Percentiles rank a stretch among this genome's conserved stretches.
Evolutionary conservation across 192 early-diverging fungal species (phyloP).

Genomic region (Gamsiella multidivaricata): DNA sequence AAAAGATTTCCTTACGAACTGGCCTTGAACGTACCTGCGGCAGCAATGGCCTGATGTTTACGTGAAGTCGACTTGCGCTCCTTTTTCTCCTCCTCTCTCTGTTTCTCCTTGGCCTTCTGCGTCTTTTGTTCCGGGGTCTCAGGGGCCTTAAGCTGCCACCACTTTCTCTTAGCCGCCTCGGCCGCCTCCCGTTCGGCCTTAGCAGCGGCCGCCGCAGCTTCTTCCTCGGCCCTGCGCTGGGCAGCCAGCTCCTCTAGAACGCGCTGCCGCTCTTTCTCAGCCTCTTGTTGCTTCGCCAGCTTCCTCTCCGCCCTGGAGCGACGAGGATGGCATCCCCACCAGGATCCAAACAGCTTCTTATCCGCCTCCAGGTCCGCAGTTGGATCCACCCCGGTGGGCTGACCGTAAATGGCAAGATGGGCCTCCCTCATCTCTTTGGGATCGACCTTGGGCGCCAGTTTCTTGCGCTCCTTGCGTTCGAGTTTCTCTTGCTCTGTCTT

Average conservation of each 20-base stretch:
- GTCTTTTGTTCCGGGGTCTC: conserved; percentile 29
- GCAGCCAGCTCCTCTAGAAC: conserved; percentile 35
- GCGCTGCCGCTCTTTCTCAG: conserved; percentile 30
- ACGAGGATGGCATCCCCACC: conserved; percentile 54
- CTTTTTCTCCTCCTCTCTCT: conserved; percentile 28
- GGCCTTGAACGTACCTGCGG: conserved; percentile 31
- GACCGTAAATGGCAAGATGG: conserved; percentile 33
- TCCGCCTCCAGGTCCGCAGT: conserved; percentile 28
- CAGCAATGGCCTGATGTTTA: conserved; percentile 47
- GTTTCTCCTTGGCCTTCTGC: conserved; percentile 23
- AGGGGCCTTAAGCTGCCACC: conserved; percentile 30
- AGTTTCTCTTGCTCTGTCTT: conserved; percentile 43
- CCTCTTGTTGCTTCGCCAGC: conserved; percentile 44
- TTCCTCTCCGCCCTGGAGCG: conserved; percentile 45
- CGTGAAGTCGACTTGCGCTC: conserved; percentile 35
- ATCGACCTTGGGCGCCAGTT: conserved; percentile 44
- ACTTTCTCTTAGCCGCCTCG: conserved; percentile 36
- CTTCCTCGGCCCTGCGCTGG: conserved; percentile 29
- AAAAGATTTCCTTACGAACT: too few relatives aligned
- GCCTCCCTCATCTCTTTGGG: conserved; percentile 53
- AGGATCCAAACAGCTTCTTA: conserved; percentile 47
- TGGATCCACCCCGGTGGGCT: not conserved
- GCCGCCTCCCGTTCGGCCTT: conserved; percentile 1
- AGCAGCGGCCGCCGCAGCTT: conserved; percentile 34
- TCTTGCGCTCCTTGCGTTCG: conserved; percentile 24